These are phyloP conservation scores for Epichloe gansuensis DNA, from an alignment of 2,329 filamentous ascomycete genomes.

Conservation along the genomic window DNA sequence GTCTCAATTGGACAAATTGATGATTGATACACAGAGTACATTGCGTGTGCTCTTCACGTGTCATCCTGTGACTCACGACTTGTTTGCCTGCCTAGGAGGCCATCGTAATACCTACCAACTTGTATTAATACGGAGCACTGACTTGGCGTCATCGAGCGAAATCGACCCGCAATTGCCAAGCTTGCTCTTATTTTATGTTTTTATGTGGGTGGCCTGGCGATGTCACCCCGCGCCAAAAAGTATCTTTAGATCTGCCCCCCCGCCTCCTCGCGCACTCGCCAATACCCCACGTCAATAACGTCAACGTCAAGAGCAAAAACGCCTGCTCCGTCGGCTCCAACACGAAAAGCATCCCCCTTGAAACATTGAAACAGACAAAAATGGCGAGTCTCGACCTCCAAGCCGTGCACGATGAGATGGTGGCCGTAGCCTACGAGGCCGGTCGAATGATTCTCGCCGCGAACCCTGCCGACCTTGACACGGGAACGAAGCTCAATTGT, in stretches of 20 bases:
- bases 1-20: neutral
- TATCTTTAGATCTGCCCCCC: neutral
- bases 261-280: neutral
- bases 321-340: too few species aligned
- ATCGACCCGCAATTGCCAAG: neutral
- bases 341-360: too few species aligned
- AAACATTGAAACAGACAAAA: too few species aligned
- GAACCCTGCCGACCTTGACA: slow-evolving; percentile 44
- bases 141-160: neutral
- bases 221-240: neutral
- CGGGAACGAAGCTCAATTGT: slow-evolving; percentile 56
- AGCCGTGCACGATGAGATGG: slow-evolving; percentile 48
- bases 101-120: neutral
- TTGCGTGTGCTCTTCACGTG: too few species aligned
- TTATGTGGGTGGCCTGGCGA: neutral
- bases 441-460: slow-evolving; percentile 51
- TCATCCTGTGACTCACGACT: too few species aligned
- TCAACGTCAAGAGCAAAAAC: neutral
- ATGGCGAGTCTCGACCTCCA: slow-evolving; percentile 37
- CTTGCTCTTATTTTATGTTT: neutral
- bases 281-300: neutral
- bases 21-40: neutral
- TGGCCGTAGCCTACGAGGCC: slow-evolving; percentile 49
- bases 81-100: too few species aligned
- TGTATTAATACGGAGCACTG: neutral